Evolutionary conservation across 148 eudicot genomes (phyloP), one percentile per base, ranked within the genome.

Genomic region (Heliosperma pusillum): DNA sequence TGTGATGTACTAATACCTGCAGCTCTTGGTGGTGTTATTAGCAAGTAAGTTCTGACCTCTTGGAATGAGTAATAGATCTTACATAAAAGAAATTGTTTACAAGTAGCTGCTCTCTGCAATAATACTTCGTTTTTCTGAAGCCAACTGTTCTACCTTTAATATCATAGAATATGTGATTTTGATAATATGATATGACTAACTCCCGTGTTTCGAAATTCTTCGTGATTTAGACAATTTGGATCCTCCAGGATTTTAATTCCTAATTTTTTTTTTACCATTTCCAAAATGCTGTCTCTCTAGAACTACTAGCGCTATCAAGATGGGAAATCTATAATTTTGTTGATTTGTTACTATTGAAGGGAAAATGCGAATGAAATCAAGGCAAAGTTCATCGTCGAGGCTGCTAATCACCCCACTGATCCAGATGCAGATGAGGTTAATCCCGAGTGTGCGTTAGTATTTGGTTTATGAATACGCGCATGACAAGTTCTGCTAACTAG

Each of bases 11-110:
- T 96, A 76, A 86, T 96, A 74, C 99, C 99, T 26, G 99, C 99
- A 20, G 99, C 99, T 72, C 97, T 96, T 71, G 99, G 99, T 70
- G 99, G 99, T 66, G 99, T 92, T 40, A 96, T 96, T 72, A 96
- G 91, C 85, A 90, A 80, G 98, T 94, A 30, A 6, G 5, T 83
- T 26, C 33, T 8, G 36, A 52, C 53, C 20, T 75, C 17, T 74
- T 3, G 12, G 53, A 7, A 30, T 61, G 0, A 7, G 20, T 27
- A 30, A 3, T 29, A 30, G n/a, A 50, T 74, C 20, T 64, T n/a
- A 7, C 66, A 36, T 45, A 22, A 45, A 45, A 22, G 5, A 42
- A 1, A 16, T 5, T 3, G 1, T 22, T 9, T 11, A 21, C n/a
- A 24, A 22, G 72, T 21, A 45, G 36, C 15, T 24, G 29, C 2